Evolutionary conservation across 495 filamentous ascomycete genomes (phyloP).

Genomic region (Talaromyces wortmannii): DNA sequence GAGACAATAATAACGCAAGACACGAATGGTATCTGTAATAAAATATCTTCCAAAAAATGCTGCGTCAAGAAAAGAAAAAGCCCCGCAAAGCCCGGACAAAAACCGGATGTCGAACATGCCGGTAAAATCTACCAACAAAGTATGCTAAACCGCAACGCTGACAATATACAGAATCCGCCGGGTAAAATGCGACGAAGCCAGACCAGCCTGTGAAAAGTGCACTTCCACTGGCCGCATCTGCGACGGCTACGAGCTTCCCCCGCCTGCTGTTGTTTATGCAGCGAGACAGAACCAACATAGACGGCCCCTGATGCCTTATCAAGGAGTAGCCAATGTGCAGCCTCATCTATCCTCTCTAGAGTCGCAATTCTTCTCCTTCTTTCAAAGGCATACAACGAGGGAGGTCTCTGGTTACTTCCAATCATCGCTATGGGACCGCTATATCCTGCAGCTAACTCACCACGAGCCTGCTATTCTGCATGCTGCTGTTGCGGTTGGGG

Average conservation of each 20-base stretch:
- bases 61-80: not conserved
- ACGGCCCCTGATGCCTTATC: constrained; percentile 1
- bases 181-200: constrained; percentile 58
- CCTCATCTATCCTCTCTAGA: not conserved
- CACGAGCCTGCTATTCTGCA: not conserved
- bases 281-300: constrained; percentile 1
- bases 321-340: not conserved
- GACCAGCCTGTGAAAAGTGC: constrained; percentile 47
- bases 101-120: constrained; percentile 14
- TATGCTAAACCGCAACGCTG: too few relatives aligned
- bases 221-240: constrained; percentile 8
- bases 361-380: constrained; percentile 9
- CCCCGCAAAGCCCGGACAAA: constrained; percentile 2
- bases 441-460: not conserved
- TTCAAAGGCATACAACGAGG: constrained; percentile 2
- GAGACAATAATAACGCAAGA: not conserved
- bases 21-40: too few relatives aligned
- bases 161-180: constrained; percentile 39
- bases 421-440: not conserved
- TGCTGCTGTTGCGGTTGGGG: constrained; percentile 1
- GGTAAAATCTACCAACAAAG: too few relatives aligned
- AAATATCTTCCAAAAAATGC: not conserved
- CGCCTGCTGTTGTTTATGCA: not conserved
- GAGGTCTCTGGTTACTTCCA: constrained; percentile 7
- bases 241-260: constrained; percentile 10